These are phyloP conservation scores for Trichoderma reesei DNA, from an alignment of 495 filamentous ascomycete species.

Conservation along the genomic window DNA sequence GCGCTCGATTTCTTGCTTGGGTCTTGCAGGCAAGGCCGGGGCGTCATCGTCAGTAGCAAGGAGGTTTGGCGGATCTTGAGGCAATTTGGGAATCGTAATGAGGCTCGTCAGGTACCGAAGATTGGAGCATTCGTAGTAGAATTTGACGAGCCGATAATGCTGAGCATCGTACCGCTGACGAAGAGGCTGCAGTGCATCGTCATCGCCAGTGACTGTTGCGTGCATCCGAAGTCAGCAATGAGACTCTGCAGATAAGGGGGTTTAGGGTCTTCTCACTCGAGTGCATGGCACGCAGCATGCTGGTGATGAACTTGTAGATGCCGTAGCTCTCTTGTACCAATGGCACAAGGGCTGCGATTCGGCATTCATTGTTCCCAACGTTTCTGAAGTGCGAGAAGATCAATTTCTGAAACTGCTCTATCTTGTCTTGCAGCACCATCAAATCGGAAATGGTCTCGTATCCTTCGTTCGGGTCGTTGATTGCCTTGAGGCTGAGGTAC, in stretches of 20 bases:
- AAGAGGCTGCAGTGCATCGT: conserved; percentile 87
- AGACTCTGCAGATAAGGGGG: not conserved
- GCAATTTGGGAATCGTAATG: conserved; percentile 91
- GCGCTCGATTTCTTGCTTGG: conserved; percentile 57
- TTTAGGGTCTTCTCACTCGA: conserved; percentile 42
- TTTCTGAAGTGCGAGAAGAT: conserved; percentile 92
- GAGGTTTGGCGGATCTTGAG: conserved; percentile 85
- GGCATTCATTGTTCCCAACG: conserved; percentile 87
- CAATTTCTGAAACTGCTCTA: conserved; percentile 94
- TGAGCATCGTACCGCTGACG: conserved; percentile 85
- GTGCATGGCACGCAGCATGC: conserved; percentile 95
- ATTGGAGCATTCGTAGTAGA: conserved; percentile 98
- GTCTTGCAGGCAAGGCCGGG: conserved; percentile 74
- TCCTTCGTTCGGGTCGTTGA: conserved; percentile 98
- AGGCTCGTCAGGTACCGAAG: conserved; percentile 90
- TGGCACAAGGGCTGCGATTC: conserved; percentile 87
- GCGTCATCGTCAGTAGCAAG: conserved; percentile 73
- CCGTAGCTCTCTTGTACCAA: conserved; percentile 97
- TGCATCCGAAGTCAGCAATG: not conserved
- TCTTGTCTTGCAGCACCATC: conserved; percentile 95
- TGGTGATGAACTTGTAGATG: conserved; percentile 93
- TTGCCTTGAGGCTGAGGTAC: conserved; percentile 94
- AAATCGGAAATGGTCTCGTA: conserved; percentile 96
- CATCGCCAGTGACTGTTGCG: conserved; percentile 70
- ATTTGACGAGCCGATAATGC: conserved; percentile 89